Base-by-base conservation (phyloP, 768 basidiomycete genomes). In the Podaxis sp. region DNA sequence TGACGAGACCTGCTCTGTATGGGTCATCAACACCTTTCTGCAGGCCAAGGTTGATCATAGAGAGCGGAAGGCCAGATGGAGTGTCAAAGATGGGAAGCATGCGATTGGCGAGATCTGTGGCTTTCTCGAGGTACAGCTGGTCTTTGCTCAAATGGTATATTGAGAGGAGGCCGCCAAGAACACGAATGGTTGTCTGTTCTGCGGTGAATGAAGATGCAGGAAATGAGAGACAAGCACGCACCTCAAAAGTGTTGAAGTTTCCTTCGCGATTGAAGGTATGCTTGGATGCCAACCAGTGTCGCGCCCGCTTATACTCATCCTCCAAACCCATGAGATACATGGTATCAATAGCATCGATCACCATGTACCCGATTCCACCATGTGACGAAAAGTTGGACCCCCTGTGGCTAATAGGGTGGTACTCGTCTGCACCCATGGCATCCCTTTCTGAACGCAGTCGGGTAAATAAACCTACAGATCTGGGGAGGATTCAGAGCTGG, bases 381-480 rank as follows among this genome's bases (percentile, higher is more conserved):
- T 84, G 85, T 1, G 76, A 70, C 0, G 90, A 89, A 28, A 98
- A 80, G 71, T 99, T 95, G 7, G 86, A 82, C 0, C 96, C 96
- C 17, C 73, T 78, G 63, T 82, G 82, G 38, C 84, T 82, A 26
- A 98, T 80, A 0, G 96, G 95, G 69, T 96, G 92, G 69, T 95
- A 97, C 71, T 96, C 93, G 76, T 98, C 95, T 57, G 82, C 81
- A 3, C 96, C 96, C 87, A 95, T 96, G 5, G 95, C 95, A 71
- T 97, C 88, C 64, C 87, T 79, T 77, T 96, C 95, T 95, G 77
- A 40, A 60, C 30, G 7, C 61, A 61, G 30, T 11, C 51, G 9
- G 17, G 22, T 30, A 33, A 9, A 24, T 38, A 24, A 28, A 22
- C 36, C 19, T 12, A 15, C 22, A 11, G 12, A 11, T 22, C 8